A percentile compares a stretch with the other conserved stretches of the same genome.
These are phyloP conservation scores for Phytophthora quininea DNA, from an alignment of 352 stramenopile genomes.

Conservation along the genomic window DNA sequence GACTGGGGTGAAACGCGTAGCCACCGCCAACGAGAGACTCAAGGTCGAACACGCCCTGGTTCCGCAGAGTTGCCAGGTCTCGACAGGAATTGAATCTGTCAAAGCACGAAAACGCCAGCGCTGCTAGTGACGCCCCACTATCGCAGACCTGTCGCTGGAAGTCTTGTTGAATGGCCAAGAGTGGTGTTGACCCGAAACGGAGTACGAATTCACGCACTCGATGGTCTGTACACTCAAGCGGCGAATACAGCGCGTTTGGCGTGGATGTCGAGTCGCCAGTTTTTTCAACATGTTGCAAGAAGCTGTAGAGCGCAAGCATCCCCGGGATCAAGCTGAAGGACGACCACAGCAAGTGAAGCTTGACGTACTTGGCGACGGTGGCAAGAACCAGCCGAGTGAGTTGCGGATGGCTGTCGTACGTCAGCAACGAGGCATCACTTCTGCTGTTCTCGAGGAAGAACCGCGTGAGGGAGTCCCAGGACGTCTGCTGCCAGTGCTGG, in stretches of 20 bases:
- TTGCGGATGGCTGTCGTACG: conserved; percentile 60
- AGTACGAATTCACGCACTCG: conserved; percentile 63
- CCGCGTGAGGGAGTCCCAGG: conserved; percentile 53
- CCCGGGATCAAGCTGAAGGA: conserved; percentile 51
- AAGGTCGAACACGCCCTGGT: conserved; percentile 55
- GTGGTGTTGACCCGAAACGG: conserved; percentile 57
- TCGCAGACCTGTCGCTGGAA: conserved; percentile 47
- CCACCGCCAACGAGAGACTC: conserved; percentile 39
- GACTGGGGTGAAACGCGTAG: conserved; percentile 32
- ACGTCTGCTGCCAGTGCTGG: conserved; percentile 65
- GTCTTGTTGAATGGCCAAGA: conserved; percentile 65
- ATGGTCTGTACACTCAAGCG: conserved; percentile 44
- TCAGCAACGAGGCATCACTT: conserved; percentile 28
- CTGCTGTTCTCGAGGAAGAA: conserved; percentile 40
- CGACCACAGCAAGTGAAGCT: conserved; percentile 65
- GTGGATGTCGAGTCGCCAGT: conserved; percentile 4
- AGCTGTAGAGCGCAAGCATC: conserved; percentile 51
- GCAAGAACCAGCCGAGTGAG: conserved; percentile 61
- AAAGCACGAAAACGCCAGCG: conserved; percentile 64
- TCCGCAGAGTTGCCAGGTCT: conserved; percentile 58
- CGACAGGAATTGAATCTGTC: conserved; percentile 49
- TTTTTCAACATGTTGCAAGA: conserved; percentile 32
- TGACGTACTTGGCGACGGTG: conserved; percentile 60
- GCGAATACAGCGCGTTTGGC: conserved; percentile 26
- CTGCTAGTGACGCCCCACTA: conserved; percentile 30